Evolutionary conservation across 345 rosid species (phyloP), one percentile per base, ranked within the genome.

Genomic region (Rhodamnia argentea): DNA sequence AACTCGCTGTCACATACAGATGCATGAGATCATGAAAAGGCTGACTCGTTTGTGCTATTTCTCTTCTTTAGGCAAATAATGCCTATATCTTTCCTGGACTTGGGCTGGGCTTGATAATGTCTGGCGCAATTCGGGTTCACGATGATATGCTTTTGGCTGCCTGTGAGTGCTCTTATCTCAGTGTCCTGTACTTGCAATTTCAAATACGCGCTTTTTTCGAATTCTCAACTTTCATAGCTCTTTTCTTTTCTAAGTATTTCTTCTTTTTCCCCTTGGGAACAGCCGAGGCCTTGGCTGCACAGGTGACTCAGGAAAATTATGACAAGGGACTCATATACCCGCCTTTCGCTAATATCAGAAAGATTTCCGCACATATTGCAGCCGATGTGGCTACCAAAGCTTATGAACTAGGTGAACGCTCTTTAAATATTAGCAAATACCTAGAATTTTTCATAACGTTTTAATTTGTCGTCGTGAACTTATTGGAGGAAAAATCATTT

Each of bases 31-130:
- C 47, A 70, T 32, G 13, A 42, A 18, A 70, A 37, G 81, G 82
- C 70, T 52, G 20, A 24, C 18, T 55, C 84, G 37, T 22, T 2
- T 37, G 32, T 53, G 70, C 84, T 87, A 10, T 70, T 4, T 70
- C 47, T 54, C 52, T 26, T 52, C 52, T 70, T 12, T 51, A 95
- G 99, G 96, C 98, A 74, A 97, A 97, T 90, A 97, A 97, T 87
- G 99, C 99, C 20, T 97, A 97, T 90, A 94, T 97, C 84, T 97
- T 96, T 93, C 99, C 99, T 52, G 99, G 99, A 86, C 89, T 97
- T 47, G 99, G 99, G 82, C 92, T 97, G 86, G 99, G 99, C 82
- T 90, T 97, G 87, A 92, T 97, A 78, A 96, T 96, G 96, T 97
- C 99, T 12, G 99, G 99, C 27, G 88, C 99, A 27, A 96, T 97